Conservation (phyloP, 1,284 basidiomycete genomes). For the Cryptococcus sp. region DNA sequence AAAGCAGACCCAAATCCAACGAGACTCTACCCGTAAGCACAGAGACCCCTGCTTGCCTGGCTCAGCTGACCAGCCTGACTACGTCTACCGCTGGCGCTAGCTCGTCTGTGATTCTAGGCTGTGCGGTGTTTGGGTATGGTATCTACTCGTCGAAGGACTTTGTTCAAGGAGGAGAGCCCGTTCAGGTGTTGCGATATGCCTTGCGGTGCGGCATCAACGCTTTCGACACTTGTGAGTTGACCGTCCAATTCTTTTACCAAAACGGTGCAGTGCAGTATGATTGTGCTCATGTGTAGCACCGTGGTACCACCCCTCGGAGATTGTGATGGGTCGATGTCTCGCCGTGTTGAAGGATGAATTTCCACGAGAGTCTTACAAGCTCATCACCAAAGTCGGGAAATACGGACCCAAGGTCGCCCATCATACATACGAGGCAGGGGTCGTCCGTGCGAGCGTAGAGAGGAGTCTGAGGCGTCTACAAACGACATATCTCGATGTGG, state of each 20-base stretch:
- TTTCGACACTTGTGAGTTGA: constrained; percentile 66
- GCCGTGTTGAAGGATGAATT: constrained; percentile 61
- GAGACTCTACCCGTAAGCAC: too few species aligned
- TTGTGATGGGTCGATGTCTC: constrained; percentile 73
- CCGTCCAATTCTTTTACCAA: too few species aligned
- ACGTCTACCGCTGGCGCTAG: background rate
- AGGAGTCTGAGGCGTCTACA: constrained; percentile 64
- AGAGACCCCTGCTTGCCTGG: too few species aligned
- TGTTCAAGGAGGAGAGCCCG: constrained; percentile 57
- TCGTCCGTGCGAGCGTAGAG: constrained; percentile 62
- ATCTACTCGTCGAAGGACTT: constrained; percentile 65
- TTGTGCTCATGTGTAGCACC: constrained; percentile 35
- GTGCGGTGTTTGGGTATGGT: constrained; percentile 62
- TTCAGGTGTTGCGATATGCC: constrained; percentile 69
- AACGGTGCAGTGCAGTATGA: background rate
- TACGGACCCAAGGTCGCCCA: constrained; percentile 58
- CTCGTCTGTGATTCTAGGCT: constrained; percentile 58
- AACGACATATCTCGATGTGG: constrained; percentile 75
- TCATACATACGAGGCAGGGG: constrained; percentile 70
- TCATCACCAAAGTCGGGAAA: constrained; percentile 92
- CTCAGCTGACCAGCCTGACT: background rate
- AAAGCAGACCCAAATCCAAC: too few species aligned
- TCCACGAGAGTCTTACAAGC: constrained; percentile 69
- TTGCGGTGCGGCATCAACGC: constrained; percentile 80
- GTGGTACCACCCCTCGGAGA: constrained; percentile 87